phyloP scores from a whole-genome alignment of 306 rosid species.

The Prunus mongolica region DNA sequence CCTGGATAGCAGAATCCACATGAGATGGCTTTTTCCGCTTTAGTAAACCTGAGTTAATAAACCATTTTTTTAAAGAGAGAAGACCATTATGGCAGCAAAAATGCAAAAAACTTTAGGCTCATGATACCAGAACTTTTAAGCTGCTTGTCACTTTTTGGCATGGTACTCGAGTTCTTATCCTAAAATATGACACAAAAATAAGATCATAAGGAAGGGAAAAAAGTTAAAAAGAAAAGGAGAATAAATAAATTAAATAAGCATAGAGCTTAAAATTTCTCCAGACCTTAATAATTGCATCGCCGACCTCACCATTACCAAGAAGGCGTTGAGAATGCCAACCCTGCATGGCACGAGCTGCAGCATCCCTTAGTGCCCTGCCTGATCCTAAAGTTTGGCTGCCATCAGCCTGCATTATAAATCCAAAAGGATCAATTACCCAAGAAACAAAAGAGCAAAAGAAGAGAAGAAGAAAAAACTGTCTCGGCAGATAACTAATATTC shows the following conservation, averaged over 20 bases:
- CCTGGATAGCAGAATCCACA: conserved; percentile 44
- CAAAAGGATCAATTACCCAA: background rate
- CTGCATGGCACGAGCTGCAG: conserved; percentile 86
- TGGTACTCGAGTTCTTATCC: conserved; percentile 9
- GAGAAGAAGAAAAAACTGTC: background rate
- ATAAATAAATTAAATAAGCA: background rate
- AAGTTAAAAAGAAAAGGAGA: too few relatives aligned
- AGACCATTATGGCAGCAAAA: conserved; percentile 17
- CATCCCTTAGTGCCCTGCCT: conserved; percentile 78
- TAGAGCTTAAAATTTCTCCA: conserved; percentile 14
- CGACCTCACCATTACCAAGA: conserved; percentile 67
- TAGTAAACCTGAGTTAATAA: conserved; percentile 42
- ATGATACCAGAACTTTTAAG: conserved; percentile 59
- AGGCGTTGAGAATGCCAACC: conserved; percentile 85
- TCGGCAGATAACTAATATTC: background rate
- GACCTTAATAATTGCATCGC: conserved; percentile 63
- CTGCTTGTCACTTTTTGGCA: conserved; percentile 60
- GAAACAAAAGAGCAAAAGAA: background rate
- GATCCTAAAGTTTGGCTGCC: conserved; percentile 47
- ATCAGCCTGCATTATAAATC: conserved; percentile 17
- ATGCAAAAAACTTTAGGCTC: conserved; percentile 4
- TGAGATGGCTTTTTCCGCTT: conserved; percentile 64
- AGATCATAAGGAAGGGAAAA: background rate
- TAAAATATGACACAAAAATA: background rate
- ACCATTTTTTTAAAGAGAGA: conserved; percentile 18